These are phyloP conservation scores for Cordyceps cicadae DNA, from an alignment of 2,329 filamentous ascomycete species.

Conservation along the genomic window DNA sequence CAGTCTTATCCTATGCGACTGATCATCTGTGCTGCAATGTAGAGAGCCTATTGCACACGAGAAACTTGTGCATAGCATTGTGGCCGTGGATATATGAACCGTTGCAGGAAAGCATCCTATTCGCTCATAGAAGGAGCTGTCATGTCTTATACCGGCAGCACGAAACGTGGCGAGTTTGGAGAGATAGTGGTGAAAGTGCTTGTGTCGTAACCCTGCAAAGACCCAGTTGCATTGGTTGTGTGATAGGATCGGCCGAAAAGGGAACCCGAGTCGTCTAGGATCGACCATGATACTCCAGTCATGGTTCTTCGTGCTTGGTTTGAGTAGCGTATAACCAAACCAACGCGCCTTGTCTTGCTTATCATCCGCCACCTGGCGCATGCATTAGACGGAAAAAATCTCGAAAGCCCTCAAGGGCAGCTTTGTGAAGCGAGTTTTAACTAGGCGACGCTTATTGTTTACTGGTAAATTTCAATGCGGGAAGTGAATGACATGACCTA, in stretches of 20 bases:
- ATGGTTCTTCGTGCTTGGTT: not conserved
- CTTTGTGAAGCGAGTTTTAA: not conserved
- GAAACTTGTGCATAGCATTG: not conserved
- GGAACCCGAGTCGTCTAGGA: not conserved
- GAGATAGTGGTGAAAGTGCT: not conserved
- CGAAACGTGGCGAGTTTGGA: not conserved
- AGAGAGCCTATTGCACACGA: not conserved
- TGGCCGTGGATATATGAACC: constrained; percentile 2
- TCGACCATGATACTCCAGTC: not conserved
- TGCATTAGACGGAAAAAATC: not conserved
- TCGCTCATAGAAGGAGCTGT: not conserved
- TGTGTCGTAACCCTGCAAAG: not conserved
- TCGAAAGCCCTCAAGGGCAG: not conserved
- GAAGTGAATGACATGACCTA: not conserved
- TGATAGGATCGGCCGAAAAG: not conserved
- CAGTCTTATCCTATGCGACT: not conserved
- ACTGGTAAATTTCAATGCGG: not conserved
- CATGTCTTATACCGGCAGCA: too few species aligned
- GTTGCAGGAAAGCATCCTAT: constrained; percentile 3
- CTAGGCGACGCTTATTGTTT: not conserved
- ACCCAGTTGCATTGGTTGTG: not conserved
- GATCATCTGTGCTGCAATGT: not conserved
- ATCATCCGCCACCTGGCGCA: not conserved
- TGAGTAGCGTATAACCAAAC: not conserved
- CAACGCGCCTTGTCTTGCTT: not conserved